These are phyloP conservation scores for Halophytophthora batemanensis DNA, from an alignment of 352 stramenopile species.

Conservation along the genomic window DNA sequence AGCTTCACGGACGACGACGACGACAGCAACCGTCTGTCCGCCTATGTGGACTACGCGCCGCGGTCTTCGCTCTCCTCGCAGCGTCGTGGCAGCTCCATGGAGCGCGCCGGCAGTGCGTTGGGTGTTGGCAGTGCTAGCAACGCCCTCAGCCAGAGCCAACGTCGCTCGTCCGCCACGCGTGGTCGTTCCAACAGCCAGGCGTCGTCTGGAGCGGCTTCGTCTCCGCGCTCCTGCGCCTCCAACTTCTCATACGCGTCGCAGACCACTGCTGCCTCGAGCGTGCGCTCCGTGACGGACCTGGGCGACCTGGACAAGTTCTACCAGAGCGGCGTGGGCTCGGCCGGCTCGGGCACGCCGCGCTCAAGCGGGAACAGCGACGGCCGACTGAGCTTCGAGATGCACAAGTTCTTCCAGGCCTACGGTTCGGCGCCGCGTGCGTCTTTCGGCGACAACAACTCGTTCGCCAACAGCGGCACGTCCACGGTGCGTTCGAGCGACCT, in stretches of 20 bases:
- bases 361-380: conserved; percentile 35
- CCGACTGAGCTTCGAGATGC: conserved; percentile 59
- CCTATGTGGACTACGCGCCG: conserved; percentile 61
- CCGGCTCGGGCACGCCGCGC: conserved; percentile 27
- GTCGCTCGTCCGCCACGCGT: conserved; percentile 24
- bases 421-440: conserved; percentile 32
- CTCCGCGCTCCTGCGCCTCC: conserved; percentile 62
- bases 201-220: conserved; percentile 50
- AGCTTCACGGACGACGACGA: conserved; percentile 57
- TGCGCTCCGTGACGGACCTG: conserved; percentile 65
- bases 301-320: conserved; percentile 84
- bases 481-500: conserved; percentile 54
- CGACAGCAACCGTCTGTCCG: conserved; percentile 23
- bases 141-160: conserved; percentile 12
- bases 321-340: conserved; percentile 28
- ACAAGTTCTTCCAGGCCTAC: conserved; percentile 73
- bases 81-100: too few relatives aligned
- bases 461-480: conserved; percentile 41
- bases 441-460: conserved; percentile 37
- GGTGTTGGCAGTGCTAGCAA: too few relatives aligned
- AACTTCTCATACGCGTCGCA: conserved; percentile 78
- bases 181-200: conserved; percentile 63
- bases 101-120: too few relatives aligned
- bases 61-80: conserved; percentile 33
- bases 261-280: conserved; percentile 63